phyloP scores from a whole-genome alignment of 1,139 yeast species.

The Debaryomycetaceae sp. region DNA sequence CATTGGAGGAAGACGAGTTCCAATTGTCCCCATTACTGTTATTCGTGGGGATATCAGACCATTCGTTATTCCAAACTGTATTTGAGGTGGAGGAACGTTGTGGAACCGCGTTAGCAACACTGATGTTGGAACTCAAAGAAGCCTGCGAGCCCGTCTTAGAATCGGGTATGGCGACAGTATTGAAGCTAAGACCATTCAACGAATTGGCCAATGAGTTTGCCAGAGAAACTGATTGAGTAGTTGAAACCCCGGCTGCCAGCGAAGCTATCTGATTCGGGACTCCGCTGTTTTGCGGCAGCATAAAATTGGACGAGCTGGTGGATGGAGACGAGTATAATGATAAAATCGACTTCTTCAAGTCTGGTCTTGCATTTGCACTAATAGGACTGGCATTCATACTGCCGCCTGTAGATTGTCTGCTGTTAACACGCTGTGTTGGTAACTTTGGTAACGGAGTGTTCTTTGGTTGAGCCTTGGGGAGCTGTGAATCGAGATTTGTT shows the following conservation, averaged over 20 bases:
- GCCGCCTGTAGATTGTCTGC: slow-evolving; percentile 39
- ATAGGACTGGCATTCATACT: slow-evolving; percentile 15
- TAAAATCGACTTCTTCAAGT: slow-evolving; percentile 83
- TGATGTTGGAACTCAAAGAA: slow-evolving; percentile 3
- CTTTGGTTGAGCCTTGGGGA: slow-evolving; percentile 1
- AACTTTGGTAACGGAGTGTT: slow-evolving; percentile 1
- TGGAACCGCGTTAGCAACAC: slow-evolving; percentile 3
- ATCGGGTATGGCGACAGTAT: slow-evolving; percentile 5
- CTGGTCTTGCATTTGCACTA: slow-evolving; percentile 36
- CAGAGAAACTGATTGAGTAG: slow-evolving; percentile 1
- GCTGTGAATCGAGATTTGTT: not conserved
- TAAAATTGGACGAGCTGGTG: slow-evolving; percentile 33
- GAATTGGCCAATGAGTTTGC: slow-evolving; percentile 27
- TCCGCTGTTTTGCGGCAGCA: slow-evolving; percentile 20
- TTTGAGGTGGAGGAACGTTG: slow-evolving; percentile 7
- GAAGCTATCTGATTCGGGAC: slow-evolving; percentile 3
- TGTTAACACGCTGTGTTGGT: slow-evolving; percentile 13
- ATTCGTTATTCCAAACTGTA: slow-evolving; percentile 33
- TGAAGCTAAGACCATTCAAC: slow-evolving; percentile 34
- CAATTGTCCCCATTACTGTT: not conserved
- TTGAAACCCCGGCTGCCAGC: slow-evolving; percentile 3
- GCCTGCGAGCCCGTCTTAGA: slow-evolving; percentile 6
- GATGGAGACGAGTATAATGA: slow-evolving; percentile 80
- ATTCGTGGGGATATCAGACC: slow-evolving; percentile 26
- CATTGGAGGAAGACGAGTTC: slow-evolving; percentile 5